phyloP scores from a whole-genome alignment of 345 rosid genomes.

The Hevea brasiliensis region DNA sequence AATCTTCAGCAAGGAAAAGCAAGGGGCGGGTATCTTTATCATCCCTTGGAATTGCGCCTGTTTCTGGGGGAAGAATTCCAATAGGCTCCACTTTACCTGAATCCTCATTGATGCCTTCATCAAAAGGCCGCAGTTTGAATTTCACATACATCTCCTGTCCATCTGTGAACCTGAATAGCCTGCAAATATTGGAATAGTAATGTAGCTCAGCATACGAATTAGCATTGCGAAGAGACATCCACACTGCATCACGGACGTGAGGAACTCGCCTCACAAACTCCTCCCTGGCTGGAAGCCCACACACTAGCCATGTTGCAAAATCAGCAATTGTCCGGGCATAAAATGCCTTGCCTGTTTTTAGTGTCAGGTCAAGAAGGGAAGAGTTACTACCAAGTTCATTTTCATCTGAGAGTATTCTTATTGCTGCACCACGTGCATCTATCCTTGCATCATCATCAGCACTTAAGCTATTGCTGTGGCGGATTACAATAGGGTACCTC shows the following conservation, averaged over 20 bases:
- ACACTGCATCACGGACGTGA: constrained; percentile 59
- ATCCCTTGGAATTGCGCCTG: constrained; percentile 65
- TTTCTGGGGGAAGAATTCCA: constrained; percentile 75
- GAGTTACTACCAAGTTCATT: neutral
- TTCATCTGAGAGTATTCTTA: constrained; percentile 48
- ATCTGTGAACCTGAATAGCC: constrained; percentile 53
- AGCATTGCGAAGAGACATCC: constrained; percentile 55
- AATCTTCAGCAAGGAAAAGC: constrained; percentile 64
- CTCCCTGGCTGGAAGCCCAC: constrained; percentile 69
- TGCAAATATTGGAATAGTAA: constrained; percentile 57
- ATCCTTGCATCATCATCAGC: constrained; percentile 71
- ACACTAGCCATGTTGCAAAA: constrained; percentile 68
- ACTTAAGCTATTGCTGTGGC: constrained; percentile 72
- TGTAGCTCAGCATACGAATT: constrained; percentile 53
- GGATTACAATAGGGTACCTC: constrained; percentile 43
- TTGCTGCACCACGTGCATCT: constrained; percentile 64
- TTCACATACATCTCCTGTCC: constrained; percentile 65
- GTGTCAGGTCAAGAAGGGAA: constrained; percentile 56
- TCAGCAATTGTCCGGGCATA: constrained; percentile 62
- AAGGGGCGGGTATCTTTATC: constrained; percentile 52
- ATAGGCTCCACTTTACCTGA: constrained; percentile 58
- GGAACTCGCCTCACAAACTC: constrained; percentile 53
- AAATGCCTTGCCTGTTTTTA: constrained; percentile 68
- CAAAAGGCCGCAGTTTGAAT: constrained; percentile 57
- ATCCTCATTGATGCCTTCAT: constrained; percentile 47